Base-by-base conservation (phyloP, 345 rosid species). In the Salix viminalis region DNA sequence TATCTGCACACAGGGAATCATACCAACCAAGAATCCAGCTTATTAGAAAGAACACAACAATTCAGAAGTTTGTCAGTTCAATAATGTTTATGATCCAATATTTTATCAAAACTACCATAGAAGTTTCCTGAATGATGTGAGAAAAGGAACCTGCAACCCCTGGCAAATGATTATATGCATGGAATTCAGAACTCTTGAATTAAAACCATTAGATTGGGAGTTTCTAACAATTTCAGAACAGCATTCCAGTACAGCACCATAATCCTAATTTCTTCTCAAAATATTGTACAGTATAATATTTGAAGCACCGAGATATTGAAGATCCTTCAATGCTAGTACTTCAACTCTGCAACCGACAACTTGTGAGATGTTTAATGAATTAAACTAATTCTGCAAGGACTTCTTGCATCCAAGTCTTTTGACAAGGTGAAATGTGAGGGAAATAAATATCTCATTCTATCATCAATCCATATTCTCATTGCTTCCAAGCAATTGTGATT, bases 1-100 rank as follows among this genome's bases (percentile, higher is more conserved):
- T 72, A 92, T 86, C 98, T 93, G 88, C 76, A 84, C 15, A 34
- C 28, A 74, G 42, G 67, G 52, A 69, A 76, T 64, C 48, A 68
- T 34, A 24, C 26, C 64, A 58, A 23, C 64, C 32, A 52, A 75
- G 54, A 12, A 36, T 67, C 16, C 8, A 65, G 18, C 16, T 60
- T 44, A 42, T 56, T 42, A 24, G 61, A 42, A 61, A 76, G 30
- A 2, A 42, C 46, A 76, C 2, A 69, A 44, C 18, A 73, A 67
- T 16, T 30, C 36, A 50, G 16, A 37, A 71, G 21, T 65, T 34
- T 65, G 68, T 65, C 68, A 65, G 11, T 4, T 0, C 64, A 56
- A 5, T n/a, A 58, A 36, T 13, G 42, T 62, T 30, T 44, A 6
- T 48, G 52, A 65, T n/a, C 26, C 61, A 42, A 44, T 28, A 4